phyloP scores from a whole-genome alignment of 805 yeast genomes.

The Yamadazyma philogaea region DNA sequence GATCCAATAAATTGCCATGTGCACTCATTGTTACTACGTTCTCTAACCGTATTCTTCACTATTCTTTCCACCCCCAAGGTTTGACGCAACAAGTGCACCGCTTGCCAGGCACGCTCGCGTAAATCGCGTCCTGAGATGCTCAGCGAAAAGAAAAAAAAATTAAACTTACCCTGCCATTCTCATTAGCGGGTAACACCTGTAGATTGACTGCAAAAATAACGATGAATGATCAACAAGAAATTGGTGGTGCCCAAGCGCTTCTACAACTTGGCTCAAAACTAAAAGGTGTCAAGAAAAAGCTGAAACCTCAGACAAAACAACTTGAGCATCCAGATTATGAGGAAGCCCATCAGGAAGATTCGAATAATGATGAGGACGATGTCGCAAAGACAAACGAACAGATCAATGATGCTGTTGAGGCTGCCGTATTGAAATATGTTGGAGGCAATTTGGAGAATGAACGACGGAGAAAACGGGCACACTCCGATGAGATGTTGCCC shows the following conservation, averaged over 20 bases:
- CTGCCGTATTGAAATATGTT: conserved; percentile 71
- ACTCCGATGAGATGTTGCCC: conserved; percentile 40
- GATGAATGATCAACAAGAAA: conserved; percentile 37
- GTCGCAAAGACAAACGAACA: conserved; percentile 36
- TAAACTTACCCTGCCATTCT: conserved; percentile 12
- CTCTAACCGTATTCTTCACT: no score
- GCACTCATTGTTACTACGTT: no score
- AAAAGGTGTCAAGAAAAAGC: conserved; percentile 10
- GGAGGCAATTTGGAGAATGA: conserved; percentile 54
- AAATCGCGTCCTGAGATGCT: not conserved
- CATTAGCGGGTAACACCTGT: conserved; percentile 13
- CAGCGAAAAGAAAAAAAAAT: not conserved
- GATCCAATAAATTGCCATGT: no score
- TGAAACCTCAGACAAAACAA: not conserved
- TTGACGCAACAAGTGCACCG: not conserved
- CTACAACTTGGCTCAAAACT: conserved; percentile 37
- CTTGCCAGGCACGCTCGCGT: no score
- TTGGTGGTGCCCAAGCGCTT: conserved; percentile 47
- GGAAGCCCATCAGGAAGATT: not conserved
- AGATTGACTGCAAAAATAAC: conserved; percentile 8
- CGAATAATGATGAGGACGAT: conserved; percentile 9
- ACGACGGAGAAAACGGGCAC: conserved; percentile 17
- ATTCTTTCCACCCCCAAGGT: not conserved
- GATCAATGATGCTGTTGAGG: conserved; percentile 61
- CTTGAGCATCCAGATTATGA: conserved; percentile 9